Conservation (phyloP, 176 grass and related monocot species). For the Zea mays region DNA sequence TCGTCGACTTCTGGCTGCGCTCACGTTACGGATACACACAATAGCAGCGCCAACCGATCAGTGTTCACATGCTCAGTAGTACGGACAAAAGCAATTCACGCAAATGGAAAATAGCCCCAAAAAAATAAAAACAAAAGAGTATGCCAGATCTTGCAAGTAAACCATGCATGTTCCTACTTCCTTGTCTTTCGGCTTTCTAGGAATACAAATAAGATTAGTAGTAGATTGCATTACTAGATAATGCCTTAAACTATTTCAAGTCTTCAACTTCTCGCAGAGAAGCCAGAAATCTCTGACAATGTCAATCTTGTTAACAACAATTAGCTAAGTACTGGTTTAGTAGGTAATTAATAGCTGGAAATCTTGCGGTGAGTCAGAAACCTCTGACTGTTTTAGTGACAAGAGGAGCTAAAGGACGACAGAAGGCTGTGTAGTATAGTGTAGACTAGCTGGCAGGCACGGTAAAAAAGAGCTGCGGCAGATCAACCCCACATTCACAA, state of each 20-base stretch:
- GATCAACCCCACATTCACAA: conserved; percentile 27
- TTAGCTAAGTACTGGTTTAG: background rate
- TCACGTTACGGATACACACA: conserved; percentile 18
- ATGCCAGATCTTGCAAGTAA: conserved; percentile 7
- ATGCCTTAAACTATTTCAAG: background rate
- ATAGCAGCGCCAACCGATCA: conserved; percentile 18
- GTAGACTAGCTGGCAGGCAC: background rate
- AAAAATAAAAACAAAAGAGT: background rate
- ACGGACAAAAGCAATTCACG: background rate
- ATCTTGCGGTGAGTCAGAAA: background rate
- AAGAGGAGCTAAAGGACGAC: background rate
- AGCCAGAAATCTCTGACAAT: background rate
- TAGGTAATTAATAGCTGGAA: background rate
- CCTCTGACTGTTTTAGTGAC: conserved; percentile 7
- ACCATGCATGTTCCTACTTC: background rate
- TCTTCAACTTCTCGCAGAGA: background rate
- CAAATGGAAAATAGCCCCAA: background rate
- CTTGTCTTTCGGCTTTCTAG: background rate
- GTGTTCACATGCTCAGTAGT: background rate
- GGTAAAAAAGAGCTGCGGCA: conserved; percentile 6
- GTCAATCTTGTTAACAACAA: background rate
- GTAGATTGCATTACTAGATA: background rate
- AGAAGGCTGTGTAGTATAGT: background rate
- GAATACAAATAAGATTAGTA: background rate
- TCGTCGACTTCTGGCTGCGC: conserved; percentile 73